Evolutionary conservation across 2,329 filamentous ascomycete species (phyloP).

Genomic region (Sodiomyces alkalinus): DNA sequence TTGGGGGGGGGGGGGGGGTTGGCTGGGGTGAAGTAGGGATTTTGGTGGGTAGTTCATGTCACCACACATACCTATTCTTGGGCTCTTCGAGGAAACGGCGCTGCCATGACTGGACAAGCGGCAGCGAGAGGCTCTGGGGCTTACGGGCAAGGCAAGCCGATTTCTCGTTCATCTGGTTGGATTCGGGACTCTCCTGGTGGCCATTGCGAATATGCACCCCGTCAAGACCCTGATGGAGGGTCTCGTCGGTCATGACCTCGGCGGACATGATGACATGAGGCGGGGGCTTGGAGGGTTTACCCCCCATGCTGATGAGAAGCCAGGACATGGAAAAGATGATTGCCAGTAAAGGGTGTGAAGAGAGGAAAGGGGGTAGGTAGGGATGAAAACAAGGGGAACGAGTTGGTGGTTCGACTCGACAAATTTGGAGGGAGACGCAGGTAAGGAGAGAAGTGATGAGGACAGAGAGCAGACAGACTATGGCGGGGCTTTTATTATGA

Average conservation of each 20-base stretch:
- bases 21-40: too few relatives aligned
- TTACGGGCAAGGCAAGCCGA: constrained; percentile 13
- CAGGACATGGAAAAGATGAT: too few relatives aligned
- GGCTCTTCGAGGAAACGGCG: constrained; percentile 46
- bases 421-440: background rate
- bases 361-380: background rate
- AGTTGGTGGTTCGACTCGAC: background rate
- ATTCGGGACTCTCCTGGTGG: too few relatives aligned
- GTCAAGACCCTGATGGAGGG: constrained; percentile 26
- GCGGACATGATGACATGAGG: too few relatives aligned
- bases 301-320: constrained; percentile 29
- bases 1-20: too few relatives aligned
- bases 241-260: constrained; percentile 22
- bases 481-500: too few relatives aligned
- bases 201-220: constrained; percentile 31
- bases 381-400: background rate
- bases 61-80: constrained; percentile 39
- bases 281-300: constrained; percentile 24
- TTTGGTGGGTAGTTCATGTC: too few relatives aligned
- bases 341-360: background rate
- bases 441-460: too few relatives aligned
- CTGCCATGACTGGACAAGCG: constrained; percentile 42
- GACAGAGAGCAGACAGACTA: too few relatives aligned
- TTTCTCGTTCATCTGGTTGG: constrained; percentile 22
- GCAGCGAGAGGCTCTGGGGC: constrained; percentile 33